Base-by-base conservation (phyloP, 1,139 yeast genomes). In the Candida tetrigidarum region DNA sequence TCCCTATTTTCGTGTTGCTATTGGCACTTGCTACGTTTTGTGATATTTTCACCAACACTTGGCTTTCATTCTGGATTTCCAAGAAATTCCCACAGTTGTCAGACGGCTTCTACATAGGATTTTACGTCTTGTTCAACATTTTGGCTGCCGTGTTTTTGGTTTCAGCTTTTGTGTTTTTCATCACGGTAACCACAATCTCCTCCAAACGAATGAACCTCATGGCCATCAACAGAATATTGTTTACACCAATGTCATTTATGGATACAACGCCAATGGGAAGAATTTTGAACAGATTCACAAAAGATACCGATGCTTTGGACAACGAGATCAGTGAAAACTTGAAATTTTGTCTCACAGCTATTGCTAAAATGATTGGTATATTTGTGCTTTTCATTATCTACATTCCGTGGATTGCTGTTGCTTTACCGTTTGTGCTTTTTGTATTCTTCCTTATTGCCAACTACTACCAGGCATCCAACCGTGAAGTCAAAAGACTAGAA, bases 51-150 rank as follows among this genome's bases (percentile, higher is more conserved):
- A 75, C 87, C 29, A 86, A 86, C 55, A 84, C 85, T 16, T 91
- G 96, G 96, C 71, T 91, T 50, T 84, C 96, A 0, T 91, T 80
- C 63, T 91, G 97, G 97, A 76, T 86, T 3, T 78, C 75, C 16
- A 43, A 71, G 43, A 83, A 78, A 59, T 89, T 85, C 57, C 47
- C 58, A 1, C 59, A 57, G 14, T 66, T 76, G 42, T 52, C 79
- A 1, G 68, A 75, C 41, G 76, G 78, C 3, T 80, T 81, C 53
- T 91, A 90, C 62, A 86, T 88, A 67, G 96, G 90, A 2, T 49
- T 86, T 28, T 86, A 86, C 56, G 80, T 83, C 37, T 67, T 82
- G 76, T 76, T 84, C 50, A 76, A 83, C 1, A 64, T 53, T 54
- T 74, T 47, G 60, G 67, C 60, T 18, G 71, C 54, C 23, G 37